A percentile compares a stretch with the other conserved stretches of the same genome.
phyloP scores from a whole-genome alignment of 352 stramenopile species.

The Phytophthora sojae region DNA sequence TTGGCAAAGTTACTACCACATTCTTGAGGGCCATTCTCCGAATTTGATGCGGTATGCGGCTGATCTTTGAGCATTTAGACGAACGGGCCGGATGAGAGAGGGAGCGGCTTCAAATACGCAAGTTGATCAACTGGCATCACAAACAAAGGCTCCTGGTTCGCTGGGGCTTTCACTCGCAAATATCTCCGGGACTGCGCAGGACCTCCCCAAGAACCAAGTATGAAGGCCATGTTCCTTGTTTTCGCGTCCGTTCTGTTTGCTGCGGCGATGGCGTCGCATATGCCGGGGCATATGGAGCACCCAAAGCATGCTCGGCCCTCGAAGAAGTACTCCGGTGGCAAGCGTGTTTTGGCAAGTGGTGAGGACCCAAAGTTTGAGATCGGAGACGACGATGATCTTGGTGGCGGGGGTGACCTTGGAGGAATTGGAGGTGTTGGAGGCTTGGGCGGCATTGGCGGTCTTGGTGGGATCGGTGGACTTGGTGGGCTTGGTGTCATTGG shows the following conservation, averaged over 20 bases:
- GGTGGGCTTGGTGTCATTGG: constrained; percentile 13
- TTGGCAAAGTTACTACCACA: neutral
- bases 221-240: constrained; percentile 28
- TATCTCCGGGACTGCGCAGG: constrained; percentile 9
- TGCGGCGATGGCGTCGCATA: constrained; percentile 16
- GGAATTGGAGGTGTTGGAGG: constrained; percentile 1
- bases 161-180: constrained; percentile 19
- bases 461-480: neutral
- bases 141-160: neutral
- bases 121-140: constrained; percentile 15
- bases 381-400: neutral
- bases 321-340: constrained; percentile 1
- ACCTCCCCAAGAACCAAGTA: constrained; percentile 13
- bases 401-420: neutral
- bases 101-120: constrained; percentile 17
- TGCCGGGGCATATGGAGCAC: constrained; percentile 7
- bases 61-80: constrained; percentile 2
- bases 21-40: constrained; percentile 14
- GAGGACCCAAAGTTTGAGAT: constrained; percentile 2
- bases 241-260: constrained; percentile 19
- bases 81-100: constrained; percentile 12
- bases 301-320: constrained; percentile 2
- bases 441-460: constrained; percentile 1
- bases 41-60: constrained; percentile 4
- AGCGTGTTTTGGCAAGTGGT: constrained; percentile 18